Evolutionary conservation across 140 eudicot genomes (phyloP), one percentile per base, ranked within the genome.

Genomic region (Oenanthe javanica): DNA sequence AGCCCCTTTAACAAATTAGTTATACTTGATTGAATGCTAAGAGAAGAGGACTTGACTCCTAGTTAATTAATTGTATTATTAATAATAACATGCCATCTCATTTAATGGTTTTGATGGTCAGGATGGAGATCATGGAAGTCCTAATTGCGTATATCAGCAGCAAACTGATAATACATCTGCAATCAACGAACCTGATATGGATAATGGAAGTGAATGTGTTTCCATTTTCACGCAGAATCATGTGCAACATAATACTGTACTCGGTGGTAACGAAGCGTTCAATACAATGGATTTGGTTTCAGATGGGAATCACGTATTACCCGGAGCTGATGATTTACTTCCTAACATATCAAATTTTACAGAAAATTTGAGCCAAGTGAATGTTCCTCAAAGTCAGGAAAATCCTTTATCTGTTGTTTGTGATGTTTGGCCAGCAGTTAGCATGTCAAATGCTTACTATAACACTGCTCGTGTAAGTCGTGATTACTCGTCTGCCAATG

Each of bases 361-460:
- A 4, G 88, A 80, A 80, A 84, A 51, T 64, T 55, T 85, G 57
- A 83, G 72, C 81, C 88, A 78, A 36, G 82, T 79, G 71, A 88
- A 72, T 49, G 77, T 80, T 83, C 79, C 90, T 46, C 80, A 77
- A 76, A 69, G 46, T 82, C 89, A 81, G 78, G 87, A 77, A 49
- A 75, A 66, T 75, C 82, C 88, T 23, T 86, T 71, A 13, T 66
- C 90, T 40, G 78, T 92, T 77, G 84, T 82, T 5, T 77, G 59
- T 82, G 88, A 86, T 79, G 79, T 86, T 43, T 93, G 98, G 98
- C 82, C 90, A 14, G 78, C 85, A 59, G 83, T 81, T 82, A 77
- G 87, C 79, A 81, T 91, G 85, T 86, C 88, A 13, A 87, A 71
- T 63, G 82, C 89, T 79, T 90, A 81, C 84, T 87, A 82, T 78